Conservation (phyloP, 2,329 filamentous ascomycete species). For the Ophiosphaerella korrae region DNA sequence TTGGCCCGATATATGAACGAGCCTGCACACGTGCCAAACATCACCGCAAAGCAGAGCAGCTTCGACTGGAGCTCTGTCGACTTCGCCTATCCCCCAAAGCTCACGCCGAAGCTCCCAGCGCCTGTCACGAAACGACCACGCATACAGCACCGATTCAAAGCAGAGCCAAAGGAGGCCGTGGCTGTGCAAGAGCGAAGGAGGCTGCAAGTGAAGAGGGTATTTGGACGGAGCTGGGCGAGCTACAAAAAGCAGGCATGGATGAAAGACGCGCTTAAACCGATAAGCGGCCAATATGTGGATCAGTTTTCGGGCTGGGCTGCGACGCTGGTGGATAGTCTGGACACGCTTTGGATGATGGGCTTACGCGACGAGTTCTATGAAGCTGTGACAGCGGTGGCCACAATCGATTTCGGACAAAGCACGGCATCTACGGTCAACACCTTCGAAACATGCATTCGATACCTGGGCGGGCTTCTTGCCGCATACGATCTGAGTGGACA, state of each 20-base stretch:
- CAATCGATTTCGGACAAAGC: constrained; percentile 83
- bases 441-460: constrained; percentile 91
- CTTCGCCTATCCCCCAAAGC: constrained; percentile 34
- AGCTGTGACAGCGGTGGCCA: constrained; percentile 69
- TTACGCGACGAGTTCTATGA: constrained; percentile 79
- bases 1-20: constrained; percentile 43
- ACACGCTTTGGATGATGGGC: constrained; percentile 88
- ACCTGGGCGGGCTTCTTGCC: constrained; percentile 80
- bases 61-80: constrained; percentile 41
- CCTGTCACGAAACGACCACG: constrained; percentile 36
- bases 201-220: constrained; percentile 37
- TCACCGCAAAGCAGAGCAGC: constrained; percentile 30
- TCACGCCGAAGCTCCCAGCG: constrained; percentile 32
- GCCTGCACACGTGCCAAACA: constrained; percentile 23
- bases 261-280: constrained; percentile 65
- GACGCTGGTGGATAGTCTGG: constrained; percentile 67
- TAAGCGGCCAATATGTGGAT: constrained; percentile 59
- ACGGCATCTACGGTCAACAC: constrained; percentile 74
- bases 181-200: constrained; percentile 32
- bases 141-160: constrained; percentile 39
- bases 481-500: constrained; percentile 88
- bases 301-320: constrained; percentile 71
- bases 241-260: constrained; percentile 69
- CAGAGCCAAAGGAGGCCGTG: constrained; percentile 22
- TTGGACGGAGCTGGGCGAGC: constrained; percentile 55